Conservation (phyloP, 2,329 filamentous ascomycete species). For the Elsinoe perseae region DNA sequence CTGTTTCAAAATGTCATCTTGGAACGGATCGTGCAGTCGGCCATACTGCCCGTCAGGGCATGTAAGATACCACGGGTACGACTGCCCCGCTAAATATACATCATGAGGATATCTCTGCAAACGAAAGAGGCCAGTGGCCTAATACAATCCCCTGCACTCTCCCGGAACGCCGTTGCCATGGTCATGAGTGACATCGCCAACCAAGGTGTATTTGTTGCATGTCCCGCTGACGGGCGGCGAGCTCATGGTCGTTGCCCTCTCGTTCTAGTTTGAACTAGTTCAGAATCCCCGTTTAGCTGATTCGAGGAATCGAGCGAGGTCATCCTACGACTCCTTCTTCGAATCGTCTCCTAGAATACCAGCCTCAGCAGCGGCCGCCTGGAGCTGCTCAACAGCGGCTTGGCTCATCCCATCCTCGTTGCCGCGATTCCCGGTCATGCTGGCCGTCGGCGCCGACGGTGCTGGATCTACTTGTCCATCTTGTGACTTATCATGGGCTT, state of each 20-base stretch:
- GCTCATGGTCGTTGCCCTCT: neutral
- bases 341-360: constrained; percentile 7
- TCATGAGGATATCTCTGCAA: constrained; percentile 1
- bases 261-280: neutral
- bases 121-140: neutral
- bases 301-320: neutral
- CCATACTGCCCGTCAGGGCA: neutral
- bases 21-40: too few relatives aligned
- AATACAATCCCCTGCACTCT: neutral
- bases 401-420: constrained; percentile 30
- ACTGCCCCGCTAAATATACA: neutral
- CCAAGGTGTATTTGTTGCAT: neutral
- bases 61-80: neutral
- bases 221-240: too few relatives aligned
- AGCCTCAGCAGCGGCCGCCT: constrained; percentile 29
- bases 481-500: neutral
- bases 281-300: neutral
- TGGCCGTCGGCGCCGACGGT: constrained; percentile 5
- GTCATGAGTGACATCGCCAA: neutral
- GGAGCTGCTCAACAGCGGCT: constrained; percentile 30
- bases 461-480: neutral
- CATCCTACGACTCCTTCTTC: constrained; percentile 5
- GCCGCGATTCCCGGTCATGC: constrained; percentile 15
- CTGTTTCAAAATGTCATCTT: neutral
- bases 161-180: constrained; percentile 1